Evolutionary conservation across 2,329 filamentous ascomycete species (phyloP).

Genomic region (Neofusicoccum laricinum): DNA sequence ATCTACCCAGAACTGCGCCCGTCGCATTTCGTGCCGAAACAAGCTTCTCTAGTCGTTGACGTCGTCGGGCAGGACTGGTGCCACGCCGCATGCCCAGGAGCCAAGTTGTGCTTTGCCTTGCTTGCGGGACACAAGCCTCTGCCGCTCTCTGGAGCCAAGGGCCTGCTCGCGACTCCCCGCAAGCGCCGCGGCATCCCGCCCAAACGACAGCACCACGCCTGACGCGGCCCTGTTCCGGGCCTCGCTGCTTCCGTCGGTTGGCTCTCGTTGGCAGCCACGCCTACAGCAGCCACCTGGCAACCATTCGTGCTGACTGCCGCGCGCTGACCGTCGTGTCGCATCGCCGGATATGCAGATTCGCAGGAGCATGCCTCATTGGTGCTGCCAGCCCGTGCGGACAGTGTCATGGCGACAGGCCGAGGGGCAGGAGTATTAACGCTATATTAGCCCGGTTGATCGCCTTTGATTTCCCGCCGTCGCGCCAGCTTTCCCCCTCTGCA

Average conservation of each 20-base stretch:
- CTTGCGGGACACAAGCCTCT: neutral
- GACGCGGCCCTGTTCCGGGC: neutral
- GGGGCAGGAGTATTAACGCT: neutral
- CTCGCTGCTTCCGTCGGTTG: neutral
- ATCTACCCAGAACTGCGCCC: neutral
- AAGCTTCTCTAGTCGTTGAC: neutral
- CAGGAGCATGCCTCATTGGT: constrained; percentile 6
- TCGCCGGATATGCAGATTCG: constrained; percentile 1
- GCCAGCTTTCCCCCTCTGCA: neutral
- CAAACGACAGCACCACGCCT: neutral
- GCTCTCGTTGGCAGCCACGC: neutral
- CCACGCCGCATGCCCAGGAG: neutral
- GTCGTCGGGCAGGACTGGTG: neutral
- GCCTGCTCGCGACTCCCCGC: neutral
- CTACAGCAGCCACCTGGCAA: neutral
- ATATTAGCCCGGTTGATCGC: neutral
- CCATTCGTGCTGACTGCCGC: neutral
- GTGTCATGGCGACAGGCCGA: neutral
- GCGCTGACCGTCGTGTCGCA: neutral
- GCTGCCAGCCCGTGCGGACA: neutral
- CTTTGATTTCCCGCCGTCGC: neutral
- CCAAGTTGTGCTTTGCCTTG: constrained; percentile 1
- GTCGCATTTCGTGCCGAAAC: neutral
- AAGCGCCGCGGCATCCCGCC: neutral
- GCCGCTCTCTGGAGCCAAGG: too few species aligned